Base-by-base conservation (phyloP, 2,329 filamentous ascomycete species). In the Hymenoscyphus scutula region DNA sequence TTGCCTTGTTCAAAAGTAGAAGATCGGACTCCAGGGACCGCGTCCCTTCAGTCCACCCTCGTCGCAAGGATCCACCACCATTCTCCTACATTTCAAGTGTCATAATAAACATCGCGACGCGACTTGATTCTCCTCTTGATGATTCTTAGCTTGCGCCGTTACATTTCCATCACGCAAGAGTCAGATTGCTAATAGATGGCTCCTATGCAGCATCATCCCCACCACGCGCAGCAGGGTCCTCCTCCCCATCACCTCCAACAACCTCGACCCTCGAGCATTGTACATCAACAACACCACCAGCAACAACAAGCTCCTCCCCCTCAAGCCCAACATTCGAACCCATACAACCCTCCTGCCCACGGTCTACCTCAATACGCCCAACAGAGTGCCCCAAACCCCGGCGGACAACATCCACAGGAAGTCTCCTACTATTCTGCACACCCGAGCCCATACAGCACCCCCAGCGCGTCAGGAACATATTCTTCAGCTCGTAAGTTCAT, bases 401-500 rank as follows among this genome's bases (percentile, higher is more conserved):
- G 80, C 72, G 82, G 83, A 53, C 88, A 88, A 72, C 81, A 83
- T 73, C 77, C 83, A 57, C 72, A 87, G 72, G 90, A 96, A 70
- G 79, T 90, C 59, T 83, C 87, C 54, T 96, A 94, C 77, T 96
- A 94, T 77, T 87, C 89, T 74, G 85, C 89, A 63, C 90, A 95
- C 74, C 85, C 90, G 67, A 91, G 88, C 75, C 86, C 91, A 11
- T 96, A 96, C 80, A 92, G 89, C 78, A 89, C 91, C 61, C 88
- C 90, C 69, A 91, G 89, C 78, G 86, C 89, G 65, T 87, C 89
- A 61, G 90, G 89, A 77, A 90, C 90, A 79, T 97, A 96, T 78
- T 88, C 91, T 67, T 91, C 92, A 74, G 90, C 90, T 81, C 91
- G 91, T 95, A 79, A 82, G 70, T 59, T 19, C 0, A 29, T 41